Conservation (phyloP, 176 grass and related monocot genomes). For the Melocanna baccifera region DNA sequence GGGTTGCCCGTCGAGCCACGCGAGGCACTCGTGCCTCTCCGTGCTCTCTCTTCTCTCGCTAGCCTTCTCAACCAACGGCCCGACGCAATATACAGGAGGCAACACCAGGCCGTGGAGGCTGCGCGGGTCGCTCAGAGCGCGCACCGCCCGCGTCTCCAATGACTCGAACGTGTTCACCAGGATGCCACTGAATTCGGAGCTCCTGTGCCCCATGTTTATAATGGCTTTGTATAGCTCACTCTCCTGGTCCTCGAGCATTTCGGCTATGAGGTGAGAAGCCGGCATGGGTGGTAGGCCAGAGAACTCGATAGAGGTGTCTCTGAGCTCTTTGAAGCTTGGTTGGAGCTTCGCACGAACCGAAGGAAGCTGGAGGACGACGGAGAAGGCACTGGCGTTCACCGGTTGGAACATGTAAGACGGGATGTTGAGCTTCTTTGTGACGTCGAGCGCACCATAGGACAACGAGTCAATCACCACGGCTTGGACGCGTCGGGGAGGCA, state of each 20-base stretch:
- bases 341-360: neutral
- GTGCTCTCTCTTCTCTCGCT: neutral
- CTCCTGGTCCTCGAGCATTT: neutral
- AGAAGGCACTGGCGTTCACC: slow-evolving; percentile 28
- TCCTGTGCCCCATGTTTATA: neutral
- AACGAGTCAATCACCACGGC: slow-evolving; percentile 35
- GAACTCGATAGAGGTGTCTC: slow-evolving; percentile 27
- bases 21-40: slow-evolving; percentile 28
- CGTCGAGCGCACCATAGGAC: slow-evolving; percentile 19
- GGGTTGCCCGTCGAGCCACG: slow-evolving; percentile 23
- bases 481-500: neutral
- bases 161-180: slow-evolving; percentile 41
- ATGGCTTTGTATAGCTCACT: neutral
- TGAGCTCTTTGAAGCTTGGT: slow-evolving; percentile 13
- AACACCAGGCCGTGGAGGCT: neutral
- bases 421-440: slow-evolving; percentile 31
- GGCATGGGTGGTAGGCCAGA: slow-evolving; percentile 37
- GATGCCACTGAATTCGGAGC: neutral
- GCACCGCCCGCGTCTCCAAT: slow-evolving; percentile 31
- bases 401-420: slow-evolving; percentile 30
- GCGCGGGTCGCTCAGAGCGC: slow-evolving; percentile 14
- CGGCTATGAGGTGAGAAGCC: slow-evolving; percentile 13
- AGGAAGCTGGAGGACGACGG: slow-evolving; percentile 9
- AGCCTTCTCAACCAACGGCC: neutral
- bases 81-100: slow-evolving; percentile 41